phyloP scores from a whole-genome alignment of 2,329 filamentous ascomycete genomes.

The Calcarisporium arbuscula region DNA sequence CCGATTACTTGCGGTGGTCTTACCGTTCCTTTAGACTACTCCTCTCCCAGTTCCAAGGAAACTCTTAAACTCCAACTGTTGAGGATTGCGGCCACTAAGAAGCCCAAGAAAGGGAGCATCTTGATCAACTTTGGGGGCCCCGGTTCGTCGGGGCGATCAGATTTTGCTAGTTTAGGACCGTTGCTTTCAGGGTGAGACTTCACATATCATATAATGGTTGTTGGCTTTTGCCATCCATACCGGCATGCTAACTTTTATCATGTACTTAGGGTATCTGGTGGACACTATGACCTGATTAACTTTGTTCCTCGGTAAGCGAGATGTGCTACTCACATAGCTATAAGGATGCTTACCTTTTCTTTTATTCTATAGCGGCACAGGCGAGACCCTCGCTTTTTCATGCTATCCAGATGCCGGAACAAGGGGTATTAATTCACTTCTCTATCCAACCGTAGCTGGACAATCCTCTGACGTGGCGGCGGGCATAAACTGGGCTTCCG shows the following conservation, averaged over 20 bases:
- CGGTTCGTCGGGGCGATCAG: constrained; percentile 5
- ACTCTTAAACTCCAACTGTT: constrained; percentile 9
- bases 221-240: too few relatives aligned
- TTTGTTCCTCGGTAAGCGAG: constrained; percentile 23
- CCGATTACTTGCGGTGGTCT: too few relatives aligned
- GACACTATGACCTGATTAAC: constrained; percentile 20
- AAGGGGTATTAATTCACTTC: too few relatives aligned
- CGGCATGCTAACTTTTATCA: too few relatives aligned
- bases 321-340: too few relatives aligned
- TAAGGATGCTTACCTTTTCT: too few relatives aligned
- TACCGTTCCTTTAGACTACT: constrained; percentile 9
- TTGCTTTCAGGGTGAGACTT: too few relatives aligned
- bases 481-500: constrained; percentile 16
- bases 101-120: constrained; percentile 21
- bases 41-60: constrained; percentile 10
- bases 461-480: constrained; percentile 15
- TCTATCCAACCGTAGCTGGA: constrained; percentile 5
- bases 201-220: too few relatives aligned
- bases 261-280: too few relatives aligned
- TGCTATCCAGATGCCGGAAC: too few relatives aligned
- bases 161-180: too few relatives aligned
- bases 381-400: constrained; percentile 18
- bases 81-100: constrained; percentile 8
- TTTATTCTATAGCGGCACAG: constrained; percentile 16
- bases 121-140: constrained; percentile 24